Evolutionary conservation across 768 basidiomycete species (phyloP).

Genomic region (Russula griseocarnosa): DNA sequence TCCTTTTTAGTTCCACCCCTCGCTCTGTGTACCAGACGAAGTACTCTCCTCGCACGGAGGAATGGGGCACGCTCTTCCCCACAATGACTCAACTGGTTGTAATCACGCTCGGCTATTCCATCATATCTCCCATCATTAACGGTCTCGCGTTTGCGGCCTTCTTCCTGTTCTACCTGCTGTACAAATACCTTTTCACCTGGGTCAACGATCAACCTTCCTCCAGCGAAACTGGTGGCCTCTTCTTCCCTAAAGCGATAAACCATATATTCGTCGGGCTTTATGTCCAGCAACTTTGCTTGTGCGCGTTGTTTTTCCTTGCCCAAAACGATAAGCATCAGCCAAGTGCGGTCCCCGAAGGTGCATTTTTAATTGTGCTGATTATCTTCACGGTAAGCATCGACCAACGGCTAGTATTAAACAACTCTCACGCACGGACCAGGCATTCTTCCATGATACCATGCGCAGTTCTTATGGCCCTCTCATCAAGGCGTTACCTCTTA

Average conservation of each 20-base stretch:
- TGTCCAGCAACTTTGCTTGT: constrained; percentile 80
- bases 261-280: constrained; percentile 95
- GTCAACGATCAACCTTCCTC: constrained; percentile 64
- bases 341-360: constrained; percentile 68
- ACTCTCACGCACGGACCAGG: constrained; percentile 37
- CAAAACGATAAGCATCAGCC: constrained; percentile 48
- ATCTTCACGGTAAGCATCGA: constrained; percentile 65
- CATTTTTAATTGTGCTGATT: constrained; percentile 82
- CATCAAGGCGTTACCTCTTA: constrained; percentile 67
- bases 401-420: background rate
- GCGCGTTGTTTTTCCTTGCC: constrained; percentile 88
- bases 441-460: constrained; percentile 69
- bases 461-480: constrained; percentile 80
- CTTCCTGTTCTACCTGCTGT: constrained; percentile 75
- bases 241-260: constrained; percentile 92
- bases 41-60: constrained; percentile 60
- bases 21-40: constrained; percentile 82
- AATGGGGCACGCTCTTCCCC: constrained; percentile 78
- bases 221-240: constrained; percentile 84
- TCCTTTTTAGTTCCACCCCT: constrained; percentile 84
- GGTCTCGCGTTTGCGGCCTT: constrained; percentile 82
- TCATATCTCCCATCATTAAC: constrained; percentile 92
- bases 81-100: constrained; percentile 72
- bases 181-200: constrained; percentile 51
- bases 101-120: constrained; percentile 77